Evolutionary conservation across 1,284 basidiomycete species (phyloP), one percentile per base, ranked within the genome.

Genomic region (Mycena citricolor): DNA sequence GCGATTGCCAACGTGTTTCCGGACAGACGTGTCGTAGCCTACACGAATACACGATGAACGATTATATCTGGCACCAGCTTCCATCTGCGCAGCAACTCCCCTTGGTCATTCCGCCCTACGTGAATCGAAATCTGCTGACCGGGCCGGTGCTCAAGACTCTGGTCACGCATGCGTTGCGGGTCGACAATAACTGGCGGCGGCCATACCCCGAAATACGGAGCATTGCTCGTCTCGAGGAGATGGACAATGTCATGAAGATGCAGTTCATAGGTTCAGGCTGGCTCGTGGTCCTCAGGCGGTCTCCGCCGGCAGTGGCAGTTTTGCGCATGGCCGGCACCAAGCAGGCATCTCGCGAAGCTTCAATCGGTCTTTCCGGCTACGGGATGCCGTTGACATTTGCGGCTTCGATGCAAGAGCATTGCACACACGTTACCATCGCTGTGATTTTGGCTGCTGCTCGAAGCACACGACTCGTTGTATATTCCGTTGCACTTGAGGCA

Each of bases 171-270:
- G 73, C 77, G 5, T 57, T 80, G 43, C 70, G 64, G 21, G 62
- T 82, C 17, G 75, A 82, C 33, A 61, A 56, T 30, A 80, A 75
- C 49, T 82, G 79, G 80, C 59, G 62, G 34, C 60, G 62, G 34
- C 57, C 59, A 11, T 55, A 54, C 10, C 61, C 72, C 2, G 55
- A 51, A 19, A 63, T 76, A 37, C 62, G 58, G 37, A 54, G 61
- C 28, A 59, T 71, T 21, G 61, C 57, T 14, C 60, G 63, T 23
- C 63, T 77, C 38, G 52, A 61, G 16, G 57, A 64, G 31, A 61
- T 62, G 29, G 65, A 61, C 28, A 64, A 65, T 14, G 64, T 73
- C 35, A 62, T 64, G 20, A 64, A 70, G 35, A 70, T 76, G 61
- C 69, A 72, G 44, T 64, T 73, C 36, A 56, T 77, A 4, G 69